Evolutionary conservation across 495 filamentous ascomycete species (phyloP).

Genomic region (Penicillium paradoxum): DNA sequence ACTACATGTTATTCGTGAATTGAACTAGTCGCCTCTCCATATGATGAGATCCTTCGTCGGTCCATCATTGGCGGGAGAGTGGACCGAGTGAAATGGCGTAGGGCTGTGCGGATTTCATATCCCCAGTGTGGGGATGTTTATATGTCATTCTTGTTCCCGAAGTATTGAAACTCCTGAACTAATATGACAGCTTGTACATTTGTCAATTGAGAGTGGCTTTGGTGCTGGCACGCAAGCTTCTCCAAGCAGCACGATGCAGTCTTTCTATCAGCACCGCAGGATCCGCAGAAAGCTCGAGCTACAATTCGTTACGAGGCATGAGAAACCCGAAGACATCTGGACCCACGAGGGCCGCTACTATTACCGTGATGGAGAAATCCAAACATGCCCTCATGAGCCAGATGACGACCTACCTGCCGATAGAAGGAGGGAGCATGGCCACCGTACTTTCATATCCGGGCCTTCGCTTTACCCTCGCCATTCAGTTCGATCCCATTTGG

Average conservation of each 20-base stretch:
- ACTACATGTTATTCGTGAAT: neutral
- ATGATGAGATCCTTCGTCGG: neutral
- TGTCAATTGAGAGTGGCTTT: neutral
- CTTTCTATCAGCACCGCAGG: constrained; percentile 31
- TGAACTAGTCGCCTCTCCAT: neutral
- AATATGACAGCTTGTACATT: too few relatives aligned
- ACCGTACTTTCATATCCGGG: constrained; percentile 7
- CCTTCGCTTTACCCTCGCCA: constrained; percentile 13
- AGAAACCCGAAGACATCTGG: constrained; percentile 8
- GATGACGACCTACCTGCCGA: constrained; percentile 1
- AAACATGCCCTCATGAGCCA: constrained; percentile 5
- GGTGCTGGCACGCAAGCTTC: neutral
- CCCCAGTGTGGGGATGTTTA: neutral
- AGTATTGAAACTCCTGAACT: neutral
- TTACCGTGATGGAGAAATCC: constrained; percentile 9
- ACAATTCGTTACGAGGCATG: constrained; percentile 23
- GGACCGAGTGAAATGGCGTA: constrained; percentile 4
- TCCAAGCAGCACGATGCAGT: constrained; percentile 25
- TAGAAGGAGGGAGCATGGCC: constrained; percentile 12
- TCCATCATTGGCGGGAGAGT: constrained; percentile 12
- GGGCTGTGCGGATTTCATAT: neutral
- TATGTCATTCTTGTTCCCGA: constrained; percentile 8
- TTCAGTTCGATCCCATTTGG: constrained; percentile 8
- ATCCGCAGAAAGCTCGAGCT: constrained; percentile 30
- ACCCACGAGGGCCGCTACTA: constrained; percentile 16